These are phyloP conservation scores for Cyanodermella asteris DNA, from an alignment of 2,329 filamentous ascomycete species.

Conservation along the genomic window DNA sequence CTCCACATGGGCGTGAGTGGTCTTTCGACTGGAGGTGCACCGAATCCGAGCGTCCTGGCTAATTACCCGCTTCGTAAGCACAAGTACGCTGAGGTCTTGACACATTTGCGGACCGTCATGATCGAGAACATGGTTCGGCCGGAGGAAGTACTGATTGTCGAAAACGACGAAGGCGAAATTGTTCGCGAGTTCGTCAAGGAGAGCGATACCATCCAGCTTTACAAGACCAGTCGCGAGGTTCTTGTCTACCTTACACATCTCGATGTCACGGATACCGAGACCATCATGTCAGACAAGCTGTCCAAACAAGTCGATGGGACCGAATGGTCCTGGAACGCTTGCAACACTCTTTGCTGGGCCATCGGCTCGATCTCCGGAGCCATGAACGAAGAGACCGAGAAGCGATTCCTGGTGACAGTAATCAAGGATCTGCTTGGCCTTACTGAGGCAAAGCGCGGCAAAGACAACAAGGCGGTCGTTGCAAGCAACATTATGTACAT, in stretches of 20 bases:
- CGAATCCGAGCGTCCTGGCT: constrained; percentile 62
- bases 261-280: constrained; percentile 91
- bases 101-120: constrained; percentile 91
- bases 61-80: constrained; percentile 93
- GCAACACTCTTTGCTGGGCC: constrained; percentile 98
- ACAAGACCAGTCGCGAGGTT: constrained; percentile 96
- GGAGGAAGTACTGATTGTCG: constrained; percentile 95
- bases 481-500: constrained; percentile 99
- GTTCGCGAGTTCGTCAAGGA: constrained; percentile 98
- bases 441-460: constrained; percentile 97
- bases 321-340: constrained; percentile 99
- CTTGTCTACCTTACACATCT: constrained; percentile 92
- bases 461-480: constrained; percentile 98
- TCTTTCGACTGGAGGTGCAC: constrained; percentile 57
- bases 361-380: constrained; percentile 96
- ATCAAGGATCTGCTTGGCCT: constrained; percentile 94
- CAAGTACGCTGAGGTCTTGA: constrained; percentile 87
- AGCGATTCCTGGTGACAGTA: constrained; percentile 91
- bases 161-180: constrained; percentile 97
- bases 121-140: constrained; percentile 99
- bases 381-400: constrained; percentile 99
- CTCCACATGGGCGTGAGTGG: constrained; percentile 53
- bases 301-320: constrained; percentile 81
- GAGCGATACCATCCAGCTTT: constrained; percentile 94
- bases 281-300: constrained; percentile 98